Evolutionary conservation across 2,329 filamentous ascomycete species (phyloP), one percentile per base, ranked within the genome.

Genomic region (Penicillium sp.): DNA sequence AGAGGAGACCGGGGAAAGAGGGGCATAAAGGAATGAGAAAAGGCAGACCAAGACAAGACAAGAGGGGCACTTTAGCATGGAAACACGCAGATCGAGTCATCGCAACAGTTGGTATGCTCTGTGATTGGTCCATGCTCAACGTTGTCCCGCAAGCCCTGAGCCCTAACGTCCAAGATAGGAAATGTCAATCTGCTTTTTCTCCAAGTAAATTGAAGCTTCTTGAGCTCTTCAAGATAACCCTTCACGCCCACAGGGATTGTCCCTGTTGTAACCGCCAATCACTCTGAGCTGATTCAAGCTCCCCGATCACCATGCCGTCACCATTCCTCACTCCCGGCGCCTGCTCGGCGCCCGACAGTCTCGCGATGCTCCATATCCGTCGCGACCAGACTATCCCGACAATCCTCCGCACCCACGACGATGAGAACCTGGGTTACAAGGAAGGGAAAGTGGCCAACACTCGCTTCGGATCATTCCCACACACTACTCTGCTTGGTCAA

Each of bases 401-500:
- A 26, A 86, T 90, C 59, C 84, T 93, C 27, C 81, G 84, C 61
- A 78, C 84, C 29, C 81, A 82, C 22, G 81, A 84, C 37, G 86
- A 85, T 52, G 82, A 84, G 43, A 82, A 88, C 61, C 84, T 87
- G 68, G 90, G 89, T 57, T 92, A 92, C 67, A 84, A 84, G 29
- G 89, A 92, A 70, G 90, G 90, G 35, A 87, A 87, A 47, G 89
- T 91, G 2, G 86, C 93, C 53, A 98, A 96, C 77, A 99, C 93
- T 1, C 87, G 93, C 45, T 99, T 96, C 69, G 95, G 95, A 48
- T 96, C 93, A 0, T 93, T 92, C 59, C 90, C 90, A 0, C 90
- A 93, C 71, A 89, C 84, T 11, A 93, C 90, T 0, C 77, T 93
- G 46, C 83, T 96, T 54, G 82, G 86, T 5, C 80, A 92, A 53